Percentiles rank a stretch among this genome's conserved stretches.
Evolutionary conservation across 2,329 filamentous ascomycete genomes (phyloP).

Genomic region (Talaromyces sp.): DNA sequence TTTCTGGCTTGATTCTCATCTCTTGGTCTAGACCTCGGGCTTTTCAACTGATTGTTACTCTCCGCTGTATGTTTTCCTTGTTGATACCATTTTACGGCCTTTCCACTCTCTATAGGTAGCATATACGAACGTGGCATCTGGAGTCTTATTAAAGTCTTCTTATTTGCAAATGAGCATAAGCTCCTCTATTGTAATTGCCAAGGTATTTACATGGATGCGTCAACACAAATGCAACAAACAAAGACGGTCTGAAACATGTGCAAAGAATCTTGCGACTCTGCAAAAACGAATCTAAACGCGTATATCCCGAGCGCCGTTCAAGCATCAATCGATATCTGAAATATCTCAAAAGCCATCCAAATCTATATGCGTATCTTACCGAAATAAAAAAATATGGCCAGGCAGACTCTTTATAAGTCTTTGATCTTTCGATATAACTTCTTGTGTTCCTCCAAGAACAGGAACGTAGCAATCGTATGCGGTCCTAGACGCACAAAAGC

Average conservation of each 20-base stretch:
- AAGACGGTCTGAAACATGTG: not conserved
- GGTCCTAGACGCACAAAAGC: slow-evolving; percentile 65
- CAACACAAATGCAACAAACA: not conserved
- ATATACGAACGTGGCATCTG: not conserved
- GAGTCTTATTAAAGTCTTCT: too few species aligned
- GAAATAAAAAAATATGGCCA: not conserved
- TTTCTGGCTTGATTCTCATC: not conserved
- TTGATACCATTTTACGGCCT: not conserved
- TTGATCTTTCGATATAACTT: slow-evolving; percentile 54
- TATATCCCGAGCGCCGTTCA: slow-evolving; percentile 9
- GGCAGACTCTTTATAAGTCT: slow-evolving; percentile 10
- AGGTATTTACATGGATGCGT: not conserved
- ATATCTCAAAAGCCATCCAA: not conserved
- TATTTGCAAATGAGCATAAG: not conserved
- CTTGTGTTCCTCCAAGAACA: slow-evolving; percentile 67
- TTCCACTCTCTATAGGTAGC: not conserved
- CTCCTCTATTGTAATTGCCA: not conserved
- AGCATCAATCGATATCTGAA: not conserved
- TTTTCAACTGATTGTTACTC: not conserved
- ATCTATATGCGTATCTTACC: slow-evolving; percentile 1
- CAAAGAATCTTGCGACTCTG: slow-evolving; percentile 1
- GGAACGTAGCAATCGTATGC: slow-evolving; percentile 63
- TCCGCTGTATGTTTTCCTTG: not conserved
- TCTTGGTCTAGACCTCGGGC: not conserved
- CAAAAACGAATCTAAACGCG: not conserved